Percentiles rank a stretch among this genome's conserved stretches.
Evolutionary conservation across 108 stramenopile genomes (phyloP).

Genomic region (Nitzschia inconspicua): DNA sequence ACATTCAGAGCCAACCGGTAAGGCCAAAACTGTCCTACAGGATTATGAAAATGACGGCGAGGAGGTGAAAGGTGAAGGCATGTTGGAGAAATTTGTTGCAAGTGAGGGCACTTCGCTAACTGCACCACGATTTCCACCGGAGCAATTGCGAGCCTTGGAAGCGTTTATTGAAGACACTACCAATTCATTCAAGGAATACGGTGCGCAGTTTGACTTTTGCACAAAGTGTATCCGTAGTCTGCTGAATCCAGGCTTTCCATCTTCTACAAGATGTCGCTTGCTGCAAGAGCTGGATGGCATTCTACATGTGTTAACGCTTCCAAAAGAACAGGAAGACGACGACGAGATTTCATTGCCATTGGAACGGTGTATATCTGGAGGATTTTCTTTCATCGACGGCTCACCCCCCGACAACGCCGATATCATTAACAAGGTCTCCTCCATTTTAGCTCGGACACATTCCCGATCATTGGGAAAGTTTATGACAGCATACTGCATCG

Average conservation of each 20-base stretch:
- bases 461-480: constrained; percentile 9
- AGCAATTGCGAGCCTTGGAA: constrained; percentile 51
- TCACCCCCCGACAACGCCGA: constrained; percentile 18
- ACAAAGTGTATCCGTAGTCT: constrained; percentile 65
- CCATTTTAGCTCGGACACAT: background rate
- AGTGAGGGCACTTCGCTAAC: background rate
- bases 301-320: constrained; percentile 63
- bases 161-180: constrained; percentile 77
- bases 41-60: background rate
- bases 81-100: constrained; percentile 23
- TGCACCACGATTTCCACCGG: constrained; percentile 21
- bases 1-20: constrained; percentile 20
- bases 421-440: constrained; percentile 17
- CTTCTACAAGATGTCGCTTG: constrained; percentile 38
- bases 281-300: constrained; percentile 51
- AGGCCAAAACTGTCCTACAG: background rate
- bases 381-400: background rate
- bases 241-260: constrained; percentile 60
- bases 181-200: constrained; percentile 67
- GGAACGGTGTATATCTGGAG: background rate
- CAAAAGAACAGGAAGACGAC: constrained; percentile 31
- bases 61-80: constrained; percentile 25
- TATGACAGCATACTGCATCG: constrained; percentile 10
- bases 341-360: constrained; percentile 16
- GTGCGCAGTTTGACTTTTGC: constrained; percentile 71